Evolutionary conservation across 768 basidiomycete genomes (phyloP).

Genomic region (Bullera alba): DNA sequence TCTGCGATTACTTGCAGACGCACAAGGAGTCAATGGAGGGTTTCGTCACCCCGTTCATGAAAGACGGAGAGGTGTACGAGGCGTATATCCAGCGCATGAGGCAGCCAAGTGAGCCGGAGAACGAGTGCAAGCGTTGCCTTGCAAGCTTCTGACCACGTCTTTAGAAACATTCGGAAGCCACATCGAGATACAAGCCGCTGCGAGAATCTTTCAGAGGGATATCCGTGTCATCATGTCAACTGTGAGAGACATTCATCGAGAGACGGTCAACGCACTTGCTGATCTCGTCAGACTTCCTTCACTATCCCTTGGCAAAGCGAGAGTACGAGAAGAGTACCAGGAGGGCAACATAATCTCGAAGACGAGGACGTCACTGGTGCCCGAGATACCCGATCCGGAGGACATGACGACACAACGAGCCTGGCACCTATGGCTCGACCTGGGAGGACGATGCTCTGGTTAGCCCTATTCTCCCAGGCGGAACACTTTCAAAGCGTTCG

Average conservation of each 20-base stretch:
- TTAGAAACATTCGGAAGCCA: conserved; percentile 33
- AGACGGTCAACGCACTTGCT: neutral
- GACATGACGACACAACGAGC: too few species aligned
- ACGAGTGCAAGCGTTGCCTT: neutral
- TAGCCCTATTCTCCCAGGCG: conserved; percentile 35
- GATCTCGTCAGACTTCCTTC: conserved; percentile 22
- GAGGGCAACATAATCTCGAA: neutral
- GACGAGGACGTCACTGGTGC: neutral
- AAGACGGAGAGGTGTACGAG: conserved; percentile 28
- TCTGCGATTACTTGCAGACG: conserved; percentile 34
- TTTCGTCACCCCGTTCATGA: conserved; percentile 19
- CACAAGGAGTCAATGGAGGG: conserved; percentile 25
- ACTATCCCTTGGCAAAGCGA: conserved; percentile 32
- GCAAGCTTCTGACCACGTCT: neutral
- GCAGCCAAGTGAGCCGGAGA: conserved; percentile 20
- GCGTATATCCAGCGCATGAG: conserved; percentile 32
- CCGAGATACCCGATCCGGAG: conserved; percentile 12
- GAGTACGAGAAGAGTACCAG: too few species aligned
- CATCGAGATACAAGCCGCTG: conserved; percentile 33
- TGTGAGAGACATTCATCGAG: conserved; percentile 9
- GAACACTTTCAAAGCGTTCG: conserved; percentile 35
- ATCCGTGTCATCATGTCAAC: conserved; percentile 35
- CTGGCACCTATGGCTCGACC: too few species aligned
- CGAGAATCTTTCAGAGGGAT: conserved; percentile 25
- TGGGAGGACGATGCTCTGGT: conserved; percentile 35